Percentiles rank a stretch among this genome's conserved stretches.
Evolutionary conservation across 208 protist species (phyloP).

Genomic region (Acanthamoeba lenticulata): DNA sequence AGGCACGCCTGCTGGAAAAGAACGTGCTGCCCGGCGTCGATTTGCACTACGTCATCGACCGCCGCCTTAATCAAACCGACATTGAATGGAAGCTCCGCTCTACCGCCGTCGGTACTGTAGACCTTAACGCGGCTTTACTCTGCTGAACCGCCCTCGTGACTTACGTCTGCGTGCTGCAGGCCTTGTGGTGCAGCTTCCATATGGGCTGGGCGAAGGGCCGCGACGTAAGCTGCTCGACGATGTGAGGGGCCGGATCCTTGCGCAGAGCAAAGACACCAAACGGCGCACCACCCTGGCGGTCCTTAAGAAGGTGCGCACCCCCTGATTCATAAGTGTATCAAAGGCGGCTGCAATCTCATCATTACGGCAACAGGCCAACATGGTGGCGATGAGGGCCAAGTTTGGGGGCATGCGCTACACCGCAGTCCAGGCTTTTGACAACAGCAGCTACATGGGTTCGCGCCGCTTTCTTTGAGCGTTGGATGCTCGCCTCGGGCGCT

Average conservation of each 20-base stretch:
- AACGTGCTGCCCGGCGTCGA: neutral
- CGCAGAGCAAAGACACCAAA: conserved; percentile 11
- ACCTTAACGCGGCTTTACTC: neutral
- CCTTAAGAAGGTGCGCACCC: neutral
- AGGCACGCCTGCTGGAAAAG: neutral
- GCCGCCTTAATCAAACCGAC: neutral
- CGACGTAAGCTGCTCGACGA: neutral
- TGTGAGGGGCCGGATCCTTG: neutral
- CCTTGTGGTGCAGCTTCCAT: neutral
- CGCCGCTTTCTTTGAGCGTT: neutral
- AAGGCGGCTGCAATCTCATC: neutral
- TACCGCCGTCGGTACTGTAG: neutral
- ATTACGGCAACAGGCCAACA: neutral
- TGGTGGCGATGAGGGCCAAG: conserved; percentile 20
- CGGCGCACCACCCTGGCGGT: neutral
- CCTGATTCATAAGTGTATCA: too few species aligned
- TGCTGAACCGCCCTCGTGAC: too few species aligned
- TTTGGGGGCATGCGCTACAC: conserved; percentile 17
- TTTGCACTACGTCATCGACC: conserved; percentile 41
- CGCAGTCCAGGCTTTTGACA: neutral
- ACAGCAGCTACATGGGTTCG: neutral
- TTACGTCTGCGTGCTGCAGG: neutral
- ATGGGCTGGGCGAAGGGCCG: neutral
- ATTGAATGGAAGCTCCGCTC: conserved; percentile 48
- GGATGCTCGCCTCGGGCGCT: neutral